A percentile compares a stretch with the other conserved stretches of the same genome.
Evolutionary conservation across 2,329 filamentous ascomycete genomes (phyloP).

Genomic region (Colletotrichum tanaceti): DNA sequence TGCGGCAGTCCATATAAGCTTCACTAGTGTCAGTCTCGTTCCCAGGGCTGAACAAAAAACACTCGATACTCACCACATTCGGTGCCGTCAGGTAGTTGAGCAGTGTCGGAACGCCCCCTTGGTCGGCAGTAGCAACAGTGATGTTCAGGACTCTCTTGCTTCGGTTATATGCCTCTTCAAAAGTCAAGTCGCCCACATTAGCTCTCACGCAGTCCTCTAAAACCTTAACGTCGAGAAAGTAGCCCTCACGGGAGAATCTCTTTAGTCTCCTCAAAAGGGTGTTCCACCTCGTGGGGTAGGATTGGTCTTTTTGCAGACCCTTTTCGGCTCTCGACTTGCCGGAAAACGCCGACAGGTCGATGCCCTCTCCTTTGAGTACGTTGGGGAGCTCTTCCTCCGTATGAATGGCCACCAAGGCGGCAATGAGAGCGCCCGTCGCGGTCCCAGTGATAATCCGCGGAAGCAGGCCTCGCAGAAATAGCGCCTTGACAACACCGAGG

Average conservation of each 20-base stretch:
- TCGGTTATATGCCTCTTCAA: constrained; percentile 88
- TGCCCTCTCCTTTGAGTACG: constrained; percentile 81
- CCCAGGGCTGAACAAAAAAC: neutral
- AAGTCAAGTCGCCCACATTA: constrained; percentile 90
- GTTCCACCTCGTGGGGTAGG: constrained; percentile 58
- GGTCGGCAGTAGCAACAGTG: constrained; percentile 81
- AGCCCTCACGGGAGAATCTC: constrained; percentile 80
- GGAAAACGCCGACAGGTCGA: constrained; percentile 83
- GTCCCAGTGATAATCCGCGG: constrained; percentile 93
- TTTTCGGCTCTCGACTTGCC: constrained; percentile 48
- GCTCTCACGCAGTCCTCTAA: constrained; percentile 85
- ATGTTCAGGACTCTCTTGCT: constrained; percentile 93
- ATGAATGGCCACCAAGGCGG: constrained; percentile 87
- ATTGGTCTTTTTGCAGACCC: constrained; percentile 50
- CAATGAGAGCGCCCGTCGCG: constrained; percentile 89
- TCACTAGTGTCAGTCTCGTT: constrained; percentile 30
- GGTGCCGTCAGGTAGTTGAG: constrained; percentile 94
- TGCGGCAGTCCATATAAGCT: constrained; percentile 85
- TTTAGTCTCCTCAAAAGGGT: constrained; percentile 74
- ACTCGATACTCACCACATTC: constrained; percentile 76
- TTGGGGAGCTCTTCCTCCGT: constrained; percentile 84
- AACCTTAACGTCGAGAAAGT: constrained; percentile 84
- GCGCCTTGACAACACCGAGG: constrained; percentile 87
- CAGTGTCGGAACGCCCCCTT: constrained; percentile 82
- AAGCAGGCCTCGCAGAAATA: constrained; percentile 82